Conservation (phyloP, 306 rosid genomes). For the Corylus americana region DNA sequence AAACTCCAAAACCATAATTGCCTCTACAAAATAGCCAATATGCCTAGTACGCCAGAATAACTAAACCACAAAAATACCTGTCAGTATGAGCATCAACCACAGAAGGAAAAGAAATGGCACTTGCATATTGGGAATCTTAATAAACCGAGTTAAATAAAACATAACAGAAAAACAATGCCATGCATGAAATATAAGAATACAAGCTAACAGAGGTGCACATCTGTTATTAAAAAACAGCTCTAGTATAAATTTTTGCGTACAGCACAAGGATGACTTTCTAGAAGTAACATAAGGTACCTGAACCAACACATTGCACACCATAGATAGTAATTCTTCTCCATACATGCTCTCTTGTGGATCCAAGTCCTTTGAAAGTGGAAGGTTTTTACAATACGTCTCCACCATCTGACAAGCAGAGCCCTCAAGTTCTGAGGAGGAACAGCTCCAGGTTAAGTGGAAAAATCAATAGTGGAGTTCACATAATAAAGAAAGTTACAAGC, state of each 20-base stretch:
- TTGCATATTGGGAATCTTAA: not conserved
- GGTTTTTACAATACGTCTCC: slow-evolving; percentile 75
- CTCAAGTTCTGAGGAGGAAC: slow-evolving; percentile 72
- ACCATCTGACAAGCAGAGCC: slow-evolving; percentile 69
- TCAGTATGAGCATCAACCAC: slow-evolving; percentile 13
- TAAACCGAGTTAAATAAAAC: not conserved
- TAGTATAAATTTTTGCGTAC: not conserved
- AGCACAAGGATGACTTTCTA: not conserved
- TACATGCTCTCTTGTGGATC: slow-evolving; percentile 90
- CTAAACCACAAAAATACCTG: slow-evolving; percentile 41
- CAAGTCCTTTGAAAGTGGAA: slow-evolving; percentile 83
- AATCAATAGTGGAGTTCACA: slow-evolving; percentile 25
- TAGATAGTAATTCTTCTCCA: slow-evolving; percentile 89
- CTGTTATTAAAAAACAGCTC: not conserved
- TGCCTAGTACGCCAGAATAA: slow-evolving; percentile 82
- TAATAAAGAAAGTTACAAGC: not conserved
- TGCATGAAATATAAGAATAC: not conserved
- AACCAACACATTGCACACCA: slow-evolving; percentile 68
- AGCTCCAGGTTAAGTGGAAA: slow-evolving; percentile 32
- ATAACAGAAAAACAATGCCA: not conserved
- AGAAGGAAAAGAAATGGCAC: not conserved
- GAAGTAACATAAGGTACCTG: slow-evolving; percentile 54
- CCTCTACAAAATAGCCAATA: slow-evolving; percentile 77
- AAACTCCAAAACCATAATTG: slow-evolving; percentile 89
- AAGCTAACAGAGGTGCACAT: not conserved